phyloP scores from a whole-genome alignment of 768 basidiomycete genomes.

The Crassisporium funariophilum region DNA sequence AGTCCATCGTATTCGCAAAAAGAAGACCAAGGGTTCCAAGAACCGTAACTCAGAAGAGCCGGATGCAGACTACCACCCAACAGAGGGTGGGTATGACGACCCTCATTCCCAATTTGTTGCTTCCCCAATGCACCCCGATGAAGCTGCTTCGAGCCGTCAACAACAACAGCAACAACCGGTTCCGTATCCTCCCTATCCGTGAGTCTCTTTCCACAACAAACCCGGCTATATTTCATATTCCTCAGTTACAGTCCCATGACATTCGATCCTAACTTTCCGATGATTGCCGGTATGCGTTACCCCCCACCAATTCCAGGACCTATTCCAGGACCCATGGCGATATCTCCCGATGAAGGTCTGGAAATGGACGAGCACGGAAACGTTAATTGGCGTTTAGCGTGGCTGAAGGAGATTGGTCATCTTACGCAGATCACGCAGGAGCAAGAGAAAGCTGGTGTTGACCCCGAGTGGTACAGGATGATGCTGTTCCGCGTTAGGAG shows the following conservation, averaged over 20 bases:
- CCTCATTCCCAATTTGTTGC: conserved; percentile 57
- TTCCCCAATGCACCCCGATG: conserved; percentile 59
- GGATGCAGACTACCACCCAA: conserved; percentile 66
- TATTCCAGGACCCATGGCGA: conserved; percentile 58
- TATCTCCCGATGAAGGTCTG: conserved; percentile 64
- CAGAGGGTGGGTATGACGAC: conserved; percentile 56
- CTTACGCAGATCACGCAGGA: conserved; percentile 77
- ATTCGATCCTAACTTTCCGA: conserved; percentile 74
- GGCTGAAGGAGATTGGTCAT: conserved; percentile 79
- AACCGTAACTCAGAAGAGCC: conserved; percentile 55
- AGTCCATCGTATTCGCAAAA: conserved; percentile 86
- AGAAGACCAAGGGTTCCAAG: conserved; percentile 67
- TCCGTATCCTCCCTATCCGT: conserved; percentile 66
- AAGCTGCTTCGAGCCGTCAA: conserved; percentile 60
- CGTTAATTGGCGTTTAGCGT: conserved; percentile 76
- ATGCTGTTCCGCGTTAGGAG: conserved; percentile 80
- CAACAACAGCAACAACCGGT: conserved; percentile 36
- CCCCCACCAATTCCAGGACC: conserved; percentile 51
- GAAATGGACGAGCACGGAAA: conserved; percentile 80
- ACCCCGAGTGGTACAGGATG: conserved; percentile 85
- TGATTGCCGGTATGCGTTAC: conserved; percentile 71
- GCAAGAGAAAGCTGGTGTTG: conserved; percentile 80
- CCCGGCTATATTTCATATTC: conserved; percentile 2
- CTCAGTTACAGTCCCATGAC: conserved; percentile 36
- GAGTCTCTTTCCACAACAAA: conserved; percentile 31